Evolutionary conservation across 768 basidiomycete species (phyloP), one percentile per base, ranked within the genome.

Genomic region (Suillus clintonianus): DNA sequence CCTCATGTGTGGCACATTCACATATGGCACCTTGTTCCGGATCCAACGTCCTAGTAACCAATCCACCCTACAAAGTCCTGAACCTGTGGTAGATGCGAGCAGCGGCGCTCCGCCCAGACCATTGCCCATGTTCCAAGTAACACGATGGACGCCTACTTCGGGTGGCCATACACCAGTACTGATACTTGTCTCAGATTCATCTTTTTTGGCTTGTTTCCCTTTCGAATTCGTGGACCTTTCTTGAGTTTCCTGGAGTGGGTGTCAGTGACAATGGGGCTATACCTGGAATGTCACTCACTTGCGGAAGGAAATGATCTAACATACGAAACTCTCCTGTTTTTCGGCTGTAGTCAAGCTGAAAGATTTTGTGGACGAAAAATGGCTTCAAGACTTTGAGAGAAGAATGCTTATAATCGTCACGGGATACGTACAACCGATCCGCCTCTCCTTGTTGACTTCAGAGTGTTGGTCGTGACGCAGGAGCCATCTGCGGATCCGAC

Each of bases 21-120:
- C 81, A 76, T 92, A 94, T 2, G 92, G 91, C 7, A 88, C 74
- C 69, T 80, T 85, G 53, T 85, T 87, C 57, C 81, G 85, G 47
- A 85, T 78, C 87, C 89, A 96, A 63, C 87, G 78, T n/a, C 95
- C 94, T 69, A 83, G 76, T 17, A 96, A 71, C 70, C 87, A 86
- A 68, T 99, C 96, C 11, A 99, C 83, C 56, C 97, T 80, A 68
- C 91, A 95, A 22, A 99, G 77, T 1, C 96, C 97, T 10, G 90
- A 89, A 6, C 87, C 94, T 14, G 91, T 93, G 0, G 88, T 91
- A 19, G 90, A 90, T 2, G 91, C 95, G 22, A 96, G 76, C 66
- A 94, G 68, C 22, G 77, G 83, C 57, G 81, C 85, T 22, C 76
- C 80, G 22, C 69, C 83, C 1, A 93, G 80, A 1, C 94, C 94